These are phyloP conservation scores for Pseudogymnoascus sp. DNA, from an alignment of 2,329 filamentous ascomycete species.

Conservation along the genomic window DNA sequence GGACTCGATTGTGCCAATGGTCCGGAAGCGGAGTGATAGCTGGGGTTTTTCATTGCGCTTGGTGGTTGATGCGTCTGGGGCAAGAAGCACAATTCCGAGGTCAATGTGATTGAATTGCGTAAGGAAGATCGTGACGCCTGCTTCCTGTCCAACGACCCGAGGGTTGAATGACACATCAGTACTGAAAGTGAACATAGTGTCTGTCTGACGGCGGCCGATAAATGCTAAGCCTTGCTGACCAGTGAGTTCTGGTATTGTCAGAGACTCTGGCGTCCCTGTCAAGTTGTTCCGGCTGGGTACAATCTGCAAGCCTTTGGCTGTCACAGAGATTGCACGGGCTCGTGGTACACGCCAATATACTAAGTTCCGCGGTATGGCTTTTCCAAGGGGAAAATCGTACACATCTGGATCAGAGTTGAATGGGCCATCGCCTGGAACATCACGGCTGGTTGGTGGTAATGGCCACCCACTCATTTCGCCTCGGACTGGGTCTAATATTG, in stretches of 20 bases:
- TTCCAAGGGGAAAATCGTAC: constrained; percentile 36
- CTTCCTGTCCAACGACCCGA: constrained; percentile 35
- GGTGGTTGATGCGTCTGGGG: constrained; percentile 6
- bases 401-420: constrained; percentile 36
- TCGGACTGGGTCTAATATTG: constrained; percentile 34
- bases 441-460: constrained; percentile 30
- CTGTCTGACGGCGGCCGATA: constrained; percentile 44
- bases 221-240: constrained; percentile 29
- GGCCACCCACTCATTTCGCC: constrained; percentile 36
- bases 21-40: constrained; percentile 8
- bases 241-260: constrained; percentile 39
- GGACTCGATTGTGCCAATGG: neutral
- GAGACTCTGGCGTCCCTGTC: constrained; percentile 43
- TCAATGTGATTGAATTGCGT: constrained; percentile 46
- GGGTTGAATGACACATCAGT: constrained; percentile 39
- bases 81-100: constrained; percentile 31
- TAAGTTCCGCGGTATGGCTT: constrained; percentile 43
- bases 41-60: neutral
- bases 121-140: constrained; percentile 44
- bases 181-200: constrained; percentile 44
- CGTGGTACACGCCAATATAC: constrained; percentile 47
- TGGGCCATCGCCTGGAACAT: constrained; percentile 35
- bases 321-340: constrained; percentile 37
- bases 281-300: constrained; percentile 43
- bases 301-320: constrained; percentile 37